Evolutionary conservation across 768 basidiomycete genomes (phyloP).

Genomic region (Lepiota venenata): DNA sequence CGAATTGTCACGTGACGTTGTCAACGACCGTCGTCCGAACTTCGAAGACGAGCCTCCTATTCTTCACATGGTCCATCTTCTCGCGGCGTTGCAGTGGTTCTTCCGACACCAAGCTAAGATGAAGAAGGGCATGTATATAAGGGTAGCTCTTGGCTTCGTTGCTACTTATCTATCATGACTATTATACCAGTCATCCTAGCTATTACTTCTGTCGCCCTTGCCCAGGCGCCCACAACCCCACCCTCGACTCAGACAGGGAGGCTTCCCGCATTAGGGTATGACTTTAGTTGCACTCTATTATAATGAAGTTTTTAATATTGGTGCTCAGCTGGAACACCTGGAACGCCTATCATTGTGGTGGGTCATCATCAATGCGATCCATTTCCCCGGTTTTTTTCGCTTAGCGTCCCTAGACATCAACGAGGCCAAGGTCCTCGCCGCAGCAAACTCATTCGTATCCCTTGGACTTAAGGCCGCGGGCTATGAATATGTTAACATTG

Average conservation of each 20-base stretch:
- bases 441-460: slow-evolving; percentile 42
- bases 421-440: slow-evolving; percentile 40
- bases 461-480: slow-evolving; percentile 46
- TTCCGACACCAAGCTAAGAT: no score
- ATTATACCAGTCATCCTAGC: slow-evolving; percentile 2
- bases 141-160: no score
- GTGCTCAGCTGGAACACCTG: slow-evolving; percentile 46
- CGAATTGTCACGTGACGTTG: no score
- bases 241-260: slow-evolving; percentile 39
- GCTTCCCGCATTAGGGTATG: slow-evolving; percentile 45
- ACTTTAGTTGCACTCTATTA: not conserved
- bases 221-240: slow-evolving; percentile 34
- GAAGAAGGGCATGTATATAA: no score
- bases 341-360: slow-evolving; percentile 43
- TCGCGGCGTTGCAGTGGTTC: no score
- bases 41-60: no score
- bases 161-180: not conserved
- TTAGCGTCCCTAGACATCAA: slow-evolving; percentile 33
- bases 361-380: not conserved
- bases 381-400: not conserved
- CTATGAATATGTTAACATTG: slow-evolving; percentile 51
- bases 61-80: no score
- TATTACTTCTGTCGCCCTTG: slow-evolving; percentile 10
- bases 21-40: no score
- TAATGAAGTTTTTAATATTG: not conserved